A percentile compares a stretch with the other conserved stretches of the same genome.
phyloP scores from a whole-genome alignment of 768 basidiomycete species.

The Phlebiopsis flavidoalba region DNA sequence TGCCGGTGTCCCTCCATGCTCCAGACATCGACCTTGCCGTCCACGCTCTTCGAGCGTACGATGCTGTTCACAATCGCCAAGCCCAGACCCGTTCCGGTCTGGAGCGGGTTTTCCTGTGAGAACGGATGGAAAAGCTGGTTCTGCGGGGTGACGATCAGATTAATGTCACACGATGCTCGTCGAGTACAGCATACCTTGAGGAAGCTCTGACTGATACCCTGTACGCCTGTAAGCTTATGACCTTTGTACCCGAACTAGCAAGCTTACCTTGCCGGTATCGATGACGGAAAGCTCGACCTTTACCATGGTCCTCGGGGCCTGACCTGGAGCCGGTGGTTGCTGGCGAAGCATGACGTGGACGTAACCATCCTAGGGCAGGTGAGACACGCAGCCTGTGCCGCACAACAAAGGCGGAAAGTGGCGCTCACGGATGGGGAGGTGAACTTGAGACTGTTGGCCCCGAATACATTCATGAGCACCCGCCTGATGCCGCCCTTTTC shows the following conservation, averaged over 20 bases:
- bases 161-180: not conserved
- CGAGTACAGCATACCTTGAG: slow-evolving; percentile 52
- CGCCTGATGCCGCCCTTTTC: slow-evolving; percentile 92
- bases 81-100: slow-evolving; percentile 90
- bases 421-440: slow-evolving; percentile 52
- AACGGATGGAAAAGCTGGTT: slow-evolving; percentile 97
- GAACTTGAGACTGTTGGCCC: slow-evolving; percentile 92
- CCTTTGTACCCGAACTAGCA: not conserved
- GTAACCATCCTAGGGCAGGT: slow-evolving; percentile 62
- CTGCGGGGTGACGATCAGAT: slow-evolving; percentile 28
- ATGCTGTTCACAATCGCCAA: slow-evolving; percentile 95
- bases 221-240: not conserved
- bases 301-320: slow-evolving; percentile 50
- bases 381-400: not conserved
- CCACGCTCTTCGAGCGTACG: slow-evolving; percentile 76
- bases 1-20: slow-evolving; percentile 87
- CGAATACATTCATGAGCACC: slow-evolving; percentile 91
- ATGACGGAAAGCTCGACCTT: slow-evolving; percentile 80
- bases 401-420: not conserved
- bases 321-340: slow-evolving; percentile 49
- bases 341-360: slow-evolving; percentile 83
- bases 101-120: slow-evolving; percentile 92
- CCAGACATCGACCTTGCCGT: slow-evolving; percentile 91
- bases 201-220: slow-evolving; percentile 92
- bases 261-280: slow-evolving; percentile 80